Evolutionary conservation across 2,329 filamentous ascomycete genomes (phyloP).

Genomic region (Colletotrichum truncatum): DNA sequence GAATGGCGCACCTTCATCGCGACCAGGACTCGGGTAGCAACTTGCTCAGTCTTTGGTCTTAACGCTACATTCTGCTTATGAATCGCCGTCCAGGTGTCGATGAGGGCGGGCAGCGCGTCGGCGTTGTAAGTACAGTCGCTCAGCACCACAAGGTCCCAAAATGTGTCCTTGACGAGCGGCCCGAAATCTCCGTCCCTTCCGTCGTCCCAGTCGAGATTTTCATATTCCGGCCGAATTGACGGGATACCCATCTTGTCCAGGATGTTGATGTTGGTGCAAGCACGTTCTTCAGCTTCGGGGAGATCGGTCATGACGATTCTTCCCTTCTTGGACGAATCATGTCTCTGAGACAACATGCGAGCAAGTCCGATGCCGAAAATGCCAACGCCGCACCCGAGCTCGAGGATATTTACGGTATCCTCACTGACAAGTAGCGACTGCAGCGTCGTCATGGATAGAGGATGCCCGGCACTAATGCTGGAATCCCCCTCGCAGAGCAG

Average conservation of each 20-base stretch:
- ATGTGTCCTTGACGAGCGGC: constrained; percentile 42
- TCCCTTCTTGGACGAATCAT: constrained; percentile 39
- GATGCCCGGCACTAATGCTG: background rate
- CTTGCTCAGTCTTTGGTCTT: background rate
- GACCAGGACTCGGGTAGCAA: constrained; percentile 56
- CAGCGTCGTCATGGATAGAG: background rate
- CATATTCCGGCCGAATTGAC: constrained; percentile 51
- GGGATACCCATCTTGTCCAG: constrained; percentile 10
- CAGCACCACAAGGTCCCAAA: constrained; percentile 64
- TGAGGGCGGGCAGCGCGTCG: constrained; percentile 62
- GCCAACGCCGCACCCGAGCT: constrained; percentile 66
- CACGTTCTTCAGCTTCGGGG: constrained; percentile 60
- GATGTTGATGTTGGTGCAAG: constrained; percentile 55
- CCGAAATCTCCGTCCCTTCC: constrained; percentile 56
- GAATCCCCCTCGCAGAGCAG: constrained; percentile 20
- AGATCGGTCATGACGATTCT: constrained; percentile 66
- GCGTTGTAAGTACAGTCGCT: constrained; percentile 72
- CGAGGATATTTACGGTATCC: constrained; percentile 53
- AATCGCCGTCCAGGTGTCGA: constrained; percentile 61
- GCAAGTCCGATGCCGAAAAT: constrained; percentile 60
- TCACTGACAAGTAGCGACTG: constrained; percentile 38
- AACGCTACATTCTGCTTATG: constrained; percentile 45
- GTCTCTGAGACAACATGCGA: too few relatives aligned
- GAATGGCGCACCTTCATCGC: constrained; percentile 66
- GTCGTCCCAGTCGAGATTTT: constrained; percentile 67